Evolutionary conservation across 202 grass and related monocot species (phyloP), one percentile per base, ranked within the genome.

Genomic region (Brachypodium distachyon): DNA sequence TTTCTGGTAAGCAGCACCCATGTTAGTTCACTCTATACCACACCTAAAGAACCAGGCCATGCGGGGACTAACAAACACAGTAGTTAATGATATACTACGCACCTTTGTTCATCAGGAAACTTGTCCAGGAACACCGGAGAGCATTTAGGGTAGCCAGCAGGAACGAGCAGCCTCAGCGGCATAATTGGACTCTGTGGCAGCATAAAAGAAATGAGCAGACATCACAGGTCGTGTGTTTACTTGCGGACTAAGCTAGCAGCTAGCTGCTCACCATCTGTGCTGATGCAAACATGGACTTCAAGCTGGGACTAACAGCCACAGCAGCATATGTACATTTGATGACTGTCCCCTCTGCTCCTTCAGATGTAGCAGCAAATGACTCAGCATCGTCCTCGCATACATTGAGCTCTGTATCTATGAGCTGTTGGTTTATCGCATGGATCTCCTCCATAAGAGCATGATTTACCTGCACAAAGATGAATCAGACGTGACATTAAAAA

Each of bases 91-190:
- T n/a, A n/a, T n/a, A n/a, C 14, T 26, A 80, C 58, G 2, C 23
- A 95, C 96, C 91, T 90, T 87, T 86, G 89, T 66, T 98, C 89
- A 78, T 92, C 91, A 3, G 83, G 83, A 83, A 95, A 81, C 58
- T 95, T 90, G 70, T 95, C 96, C 40, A 98, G 82, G 51, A 98
- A 81, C 62, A 98, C 83, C 18, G 96, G 96, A 31, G 94, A 97
- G 79, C 88, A 93, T 80, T 85, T 90, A 21, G 96, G 96, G 80
- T 98, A 98, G 77, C 87, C 85, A 47, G 85, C 76, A 66, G 96
- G 89, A 86, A 95, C 96, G 80, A 95, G 77, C 83, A 98, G 66
- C 83, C 87, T 95, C 82, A 98, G 48, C 26, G 96, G 91, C 70
- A 90, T 86, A 78, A 98, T 98, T 53, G 96, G 91, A 77, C 91